phyloP scores from a whole-genome alignment of 2,329 filamentous ascomycete species.

The Macrophomina pseudophaseolina region DNA sequence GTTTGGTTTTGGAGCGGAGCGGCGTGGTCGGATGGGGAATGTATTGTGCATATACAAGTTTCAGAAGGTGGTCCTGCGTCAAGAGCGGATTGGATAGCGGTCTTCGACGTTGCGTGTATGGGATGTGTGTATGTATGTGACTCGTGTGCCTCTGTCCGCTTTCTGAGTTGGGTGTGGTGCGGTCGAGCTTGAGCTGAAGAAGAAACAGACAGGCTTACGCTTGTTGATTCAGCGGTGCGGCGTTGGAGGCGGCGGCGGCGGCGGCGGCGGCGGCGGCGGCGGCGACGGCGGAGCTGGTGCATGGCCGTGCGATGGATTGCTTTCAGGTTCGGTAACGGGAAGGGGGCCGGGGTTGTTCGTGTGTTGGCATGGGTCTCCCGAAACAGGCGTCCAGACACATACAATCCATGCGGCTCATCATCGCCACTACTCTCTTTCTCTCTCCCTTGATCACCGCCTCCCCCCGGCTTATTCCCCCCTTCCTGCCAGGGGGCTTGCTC shows the following conservation, averaged over 20 bases:
- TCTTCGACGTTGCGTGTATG: background rate
- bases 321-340: too few relatives aligned
- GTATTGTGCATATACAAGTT: background rate
- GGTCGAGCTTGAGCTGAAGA: slow-evolving; percentile 1
- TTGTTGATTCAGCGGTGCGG: slow-evolving; percentile 6
- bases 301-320: too few relatives aligned
- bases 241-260: background rate
- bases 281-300: background rate
- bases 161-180: background rate
- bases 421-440: background rate
- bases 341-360: background rate
- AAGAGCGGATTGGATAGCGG: background rate
- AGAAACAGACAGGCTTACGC: slow-evolving; percentile 10
- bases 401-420: slow-evolving; percentile 22
- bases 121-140: slow-evolving; percentile 2
- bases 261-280: background rate
- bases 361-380: background rate
- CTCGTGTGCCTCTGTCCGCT: slow-evolving; percentile 6
- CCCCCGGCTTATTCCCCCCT: background rate
- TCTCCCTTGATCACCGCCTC: background rate
- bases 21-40: too few relatives aligned
- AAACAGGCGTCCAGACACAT: slow-evolving; percentile 1
- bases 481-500: background rate
- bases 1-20: background rate
- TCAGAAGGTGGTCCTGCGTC: background rate